Evolutionary conservation across 2,329 filamentous ascomycete species (phyloP), one percentile per base, ranked within the genome.

Genomic region (Colletotrichum costaricense): DNA sequence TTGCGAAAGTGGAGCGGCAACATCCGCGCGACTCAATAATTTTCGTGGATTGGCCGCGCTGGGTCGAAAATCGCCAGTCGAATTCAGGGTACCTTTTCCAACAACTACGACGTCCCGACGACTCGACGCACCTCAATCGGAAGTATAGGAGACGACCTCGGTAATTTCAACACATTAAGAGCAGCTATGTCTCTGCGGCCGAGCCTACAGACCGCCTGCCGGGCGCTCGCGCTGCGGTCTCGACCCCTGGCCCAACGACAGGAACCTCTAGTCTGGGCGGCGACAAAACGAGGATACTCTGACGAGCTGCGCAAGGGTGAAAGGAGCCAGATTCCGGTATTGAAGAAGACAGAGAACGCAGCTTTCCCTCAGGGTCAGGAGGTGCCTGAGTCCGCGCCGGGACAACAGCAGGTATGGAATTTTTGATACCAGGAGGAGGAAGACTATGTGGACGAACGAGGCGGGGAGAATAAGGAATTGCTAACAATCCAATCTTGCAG

Each of bases 101-200:
- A n/a, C 6, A 22, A 8, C 38, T 22, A n/a, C 49, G 11, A 55
- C 28, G 30, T 28, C 26, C 30, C 24, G 52, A 62, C 24, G 38
- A 55, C 35, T 19, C 52, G 49, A 33, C 24, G 19, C 22, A 22
- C 35, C 33, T 33, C 66, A 65, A 55, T 60, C 55, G 28, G 42
- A 42, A 54, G 33, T 30, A 28, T 22, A 54, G 14, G 14, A 19
- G 22, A 54, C 22, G 14, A 22, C n/a, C 7, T 56, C 24, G 33
- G 68, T n/a, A 38, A 19, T 19, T 19, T 33, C 1, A 16, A 42
- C 24, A 16, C 55, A 49, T 22, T 2, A 28, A 26, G 54, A 49
- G 42, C 24, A 69, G 28, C 73, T 69, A 92, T 92, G 90, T 86
- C 89, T 77, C 86, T 89, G 70, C 85, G 88, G 81, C 81, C 89